phyloP scores from a whole-genome alignment of 2,329 filamentous ascomycete genomes.

The Colletotrichum chlorophyti region DNA sequence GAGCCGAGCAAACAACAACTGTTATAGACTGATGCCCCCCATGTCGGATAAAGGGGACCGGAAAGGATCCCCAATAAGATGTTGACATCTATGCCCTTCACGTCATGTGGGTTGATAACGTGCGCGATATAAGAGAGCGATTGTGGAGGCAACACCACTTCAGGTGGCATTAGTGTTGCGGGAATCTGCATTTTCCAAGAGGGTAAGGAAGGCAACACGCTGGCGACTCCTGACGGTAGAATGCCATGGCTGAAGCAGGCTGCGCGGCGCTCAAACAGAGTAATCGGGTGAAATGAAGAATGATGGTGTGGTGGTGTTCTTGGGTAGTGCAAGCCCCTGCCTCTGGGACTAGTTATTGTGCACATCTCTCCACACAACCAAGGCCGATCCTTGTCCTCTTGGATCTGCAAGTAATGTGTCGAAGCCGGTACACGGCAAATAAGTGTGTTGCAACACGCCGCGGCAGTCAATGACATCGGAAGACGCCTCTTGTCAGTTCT shows the following conservation, averaged over 20 bases:
- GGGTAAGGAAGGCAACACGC: no score
- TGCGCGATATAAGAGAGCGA: neutral
- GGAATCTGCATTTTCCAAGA: conserved; percentile 24
- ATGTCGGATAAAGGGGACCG: neutral
- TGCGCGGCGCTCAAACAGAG: conserved; percentile 6
- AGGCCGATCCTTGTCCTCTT: conserved; percentile 18
- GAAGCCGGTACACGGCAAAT: neutral
- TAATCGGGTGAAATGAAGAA: conserved; percentile 8
- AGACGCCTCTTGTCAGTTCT: neutral
- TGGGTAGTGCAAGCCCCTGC: no score
- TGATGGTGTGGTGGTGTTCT: no score
- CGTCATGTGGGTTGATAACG: conserved; percentile 17
- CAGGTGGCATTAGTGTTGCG: conserved; percentile 1
- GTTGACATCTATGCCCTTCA: conserved; percentile 8
- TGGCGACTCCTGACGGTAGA: no score
- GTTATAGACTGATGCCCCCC: neutral
- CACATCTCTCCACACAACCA: neutral
- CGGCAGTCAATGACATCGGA: neutral
- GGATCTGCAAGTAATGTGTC: neutral
- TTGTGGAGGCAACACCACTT: neutral
- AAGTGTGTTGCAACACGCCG: neutral
- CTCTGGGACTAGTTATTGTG: no score
- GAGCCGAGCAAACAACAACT: neutral
- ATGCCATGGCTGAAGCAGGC: conserved; percentile 7
- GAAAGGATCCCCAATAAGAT: conserved; percentile 9